These are phyloP conservation scores for Saksenaea oblongispora DNA, from an alignment of 371 early-diverging fungal genomes.

Conservation along the genomic window DNA sequence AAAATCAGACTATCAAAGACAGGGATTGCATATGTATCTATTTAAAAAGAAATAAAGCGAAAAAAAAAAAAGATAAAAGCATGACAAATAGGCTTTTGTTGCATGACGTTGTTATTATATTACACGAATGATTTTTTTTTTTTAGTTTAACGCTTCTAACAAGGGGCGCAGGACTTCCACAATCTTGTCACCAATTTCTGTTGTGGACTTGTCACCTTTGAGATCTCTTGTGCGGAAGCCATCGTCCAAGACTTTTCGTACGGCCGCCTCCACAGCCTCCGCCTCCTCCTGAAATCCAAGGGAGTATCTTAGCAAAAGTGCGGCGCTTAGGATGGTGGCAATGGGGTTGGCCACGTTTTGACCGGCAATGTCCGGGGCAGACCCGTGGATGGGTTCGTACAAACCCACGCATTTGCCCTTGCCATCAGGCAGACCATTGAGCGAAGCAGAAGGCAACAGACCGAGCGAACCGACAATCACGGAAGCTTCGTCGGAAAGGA, in stretches of 20 bases:
- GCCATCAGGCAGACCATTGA: conserved; percentile 82
- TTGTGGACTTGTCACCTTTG: conserved; percentile 80
- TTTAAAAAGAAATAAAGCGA: conserved; percentile 30
- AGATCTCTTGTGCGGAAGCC: conserved; percentile 89
- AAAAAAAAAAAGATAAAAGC: not conserved
- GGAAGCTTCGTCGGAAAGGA: conserved; percentile 92
- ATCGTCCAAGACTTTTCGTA: conserved; percentile 87
- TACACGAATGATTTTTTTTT: not conserved
- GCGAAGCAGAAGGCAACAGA: conserved; percentile 89
- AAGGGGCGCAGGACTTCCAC: conserved; percentile 68
- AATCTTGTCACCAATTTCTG: conserved; percentile 89
- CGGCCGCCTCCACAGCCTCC: conserved; percentile 87
- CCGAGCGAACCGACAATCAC: conserved; percentile 96
- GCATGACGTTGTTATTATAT: not conserved
- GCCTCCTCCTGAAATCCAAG: conserved; percentile 88
- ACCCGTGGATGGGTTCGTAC: conserved; percentile 98
- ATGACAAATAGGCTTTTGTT: not conserved
- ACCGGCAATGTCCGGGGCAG: conserved; percentile 98
- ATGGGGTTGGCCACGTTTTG: conserved; percentile 95
- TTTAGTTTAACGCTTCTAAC: conserved; percentile 39
- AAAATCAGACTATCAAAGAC: conserved; percentile 17
- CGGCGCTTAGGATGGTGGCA: conserved; percentile 94
- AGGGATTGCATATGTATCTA: conserved; percentile 26
- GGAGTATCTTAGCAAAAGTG: conserved; percentile 94
- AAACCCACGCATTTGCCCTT: conserved; percentile 78